phyloP scores from a whole-genome alignment of 2,329 filamentous ascomycete species.

The Sclerotinia nivalis region DNA sequence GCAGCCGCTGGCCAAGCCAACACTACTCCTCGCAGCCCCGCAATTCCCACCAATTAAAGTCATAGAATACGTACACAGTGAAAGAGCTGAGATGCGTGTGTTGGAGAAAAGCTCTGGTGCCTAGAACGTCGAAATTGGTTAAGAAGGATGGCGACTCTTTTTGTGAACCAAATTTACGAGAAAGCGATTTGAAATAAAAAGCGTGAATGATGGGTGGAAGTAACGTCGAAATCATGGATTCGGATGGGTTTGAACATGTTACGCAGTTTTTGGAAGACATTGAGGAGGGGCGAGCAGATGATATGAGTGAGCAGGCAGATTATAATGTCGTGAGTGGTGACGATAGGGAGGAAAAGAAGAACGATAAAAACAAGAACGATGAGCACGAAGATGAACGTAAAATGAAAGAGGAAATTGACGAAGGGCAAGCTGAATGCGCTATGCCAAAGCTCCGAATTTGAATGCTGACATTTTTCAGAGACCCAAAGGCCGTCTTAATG shows the following conservation, averaged over 20 bases:
- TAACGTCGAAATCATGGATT: neutral
- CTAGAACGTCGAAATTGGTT: neutral
- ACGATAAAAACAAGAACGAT: conserved; percentile 44
- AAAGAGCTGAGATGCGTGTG: neutral
- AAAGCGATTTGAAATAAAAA: neutral
- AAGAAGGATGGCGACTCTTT: neutral
- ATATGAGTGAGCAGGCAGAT: neutral
- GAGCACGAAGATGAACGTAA: conserved; percentile 47
- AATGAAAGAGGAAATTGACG: conserved; percentile 47
- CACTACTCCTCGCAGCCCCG: neutral
- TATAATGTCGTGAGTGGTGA: neutral
- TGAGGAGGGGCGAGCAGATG: accelerated
- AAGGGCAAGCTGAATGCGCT: neutral
- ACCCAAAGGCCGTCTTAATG: conserved; percentile 44
- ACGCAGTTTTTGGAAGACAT: neutral
- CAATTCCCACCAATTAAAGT: too few species aligned
- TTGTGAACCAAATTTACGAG: neutral
- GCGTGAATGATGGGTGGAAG: neutral
- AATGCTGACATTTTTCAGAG: conserved; percentile 36
- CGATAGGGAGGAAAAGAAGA: neutral
- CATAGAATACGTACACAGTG: neutral
- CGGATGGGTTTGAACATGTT: neutral
- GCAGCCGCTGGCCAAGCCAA: neutral
- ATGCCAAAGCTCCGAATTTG: conserved; percentile 42
- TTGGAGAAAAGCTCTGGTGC: neutral